phyloP scores from a whole-genome alignment of 106 monocot species.

The Dioscorea zingiberensis region DNA sequence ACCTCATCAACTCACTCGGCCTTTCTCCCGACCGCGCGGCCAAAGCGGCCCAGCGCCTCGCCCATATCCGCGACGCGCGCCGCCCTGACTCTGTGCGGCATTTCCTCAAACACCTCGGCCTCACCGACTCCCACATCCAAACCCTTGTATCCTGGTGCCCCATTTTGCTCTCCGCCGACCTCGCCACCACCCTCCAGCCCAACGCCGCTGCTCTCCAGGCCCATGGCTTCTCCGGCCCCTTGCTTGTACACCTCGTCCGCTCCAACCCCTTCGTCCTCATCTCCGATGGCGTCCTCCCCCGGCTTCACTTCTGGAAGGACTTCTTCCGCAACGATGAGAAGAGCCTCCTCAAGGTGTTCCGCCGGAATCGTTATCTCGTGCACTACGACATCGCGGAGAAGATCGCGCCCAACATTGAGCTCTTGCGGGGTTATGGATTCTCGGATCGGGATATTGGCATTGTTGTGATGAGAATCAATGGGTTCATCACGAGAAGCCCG shows the following conservation, averaged over 20 bases:
- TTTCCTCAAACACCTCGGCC: slow-evolving; percentile 9
- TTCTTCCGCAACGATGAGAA: not conserved
- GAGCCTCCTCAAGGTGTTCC: slow-evolving; percentile 5
- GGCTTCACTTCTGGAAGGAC: slow-evolving; percentile 5
- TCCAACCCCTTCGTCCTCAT: slow-evolving; percentile 4
- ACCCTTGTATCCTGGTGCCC: slow-evolving; percentile 11
- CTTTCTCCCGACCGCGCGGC: slow-evolving; percentile 13
- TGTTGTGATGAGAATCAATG: not conserved
- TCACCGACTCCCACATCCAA: slow-evolving; percentile 11
- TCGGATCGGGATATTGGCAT: not conserved
- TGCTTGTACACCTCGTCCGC: slow-evolving; percentile 10
- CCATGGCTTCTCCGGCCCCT: slow-evolving; percentile 18
- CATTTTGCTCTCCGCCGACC: slow-evolving; percentile 2
- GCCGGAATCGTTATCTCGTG: slow-evolving; percentile 4
- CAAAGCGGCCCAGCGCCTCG: slow-evolving; percentile 6
- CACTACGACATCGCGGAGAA: slow-evolving; percentile 3
- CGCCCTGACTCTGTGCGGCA: slow-evolving; percentile 10
- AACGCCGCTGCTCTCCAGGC: slow-evolving; percentile 3
- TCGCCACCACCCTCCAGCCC: slow-evolving; percentile 21
- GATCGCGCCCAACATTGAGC: slow-evolving; percentile 6
- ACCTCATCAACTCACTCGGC: slow-evolving; percentile 20
- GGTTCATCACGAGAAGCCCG: not conserved
- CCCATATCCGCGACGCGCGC: not conserved
- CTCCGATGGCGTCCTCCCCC: not conserved
- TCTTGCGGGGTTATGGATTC: slow-evolving; percentile 16